Conservation (phyloP, 2,329 filamentous ascomycete genomes). For the Aspergillus calidoustus region DNA sequence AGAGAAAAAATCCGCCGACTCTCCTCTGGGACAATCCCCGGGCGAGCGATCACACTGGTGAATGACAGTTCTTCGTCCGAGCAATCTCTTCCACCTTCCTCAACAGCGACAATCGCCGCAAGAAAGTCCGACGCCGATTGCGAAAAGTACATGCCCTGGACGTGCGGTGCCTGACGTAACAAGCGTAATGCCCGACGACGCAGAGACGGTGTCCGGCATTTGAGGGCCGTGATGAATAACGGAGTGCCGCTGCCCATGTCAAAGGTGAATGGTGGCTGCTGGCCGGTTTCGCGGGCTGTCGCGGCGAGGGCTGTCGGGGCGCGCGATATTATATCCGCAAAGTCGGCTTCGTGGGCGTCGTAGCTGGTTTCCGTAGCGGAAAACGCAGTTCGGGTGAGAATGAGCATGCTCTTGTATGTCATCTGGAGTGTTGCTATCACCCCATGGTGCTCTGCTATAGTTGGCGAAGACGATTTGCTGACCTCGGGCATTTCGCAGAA, state of each 20-base stretch:
- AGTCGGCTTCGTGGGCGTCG: slow-evolving; percentile 20
- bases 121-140: slow-evolving; percentile 25
- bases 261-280: slow-evolving; percentile 29
- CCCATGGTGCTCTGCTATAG: background rate
- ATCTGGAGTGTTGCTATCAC: slow-evolving; percentile 12
- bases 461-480: background rate
- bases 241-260: slow-evolving; percentile 28
- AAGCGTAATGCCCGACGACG: slow-evolving; percentile 29
- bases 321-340: slow-evolving; percentile 3
- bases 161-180: slow-evolving; percentile 24
- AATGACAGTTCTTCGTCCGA: background rate
- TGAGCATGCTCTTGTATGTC: slow-evolving; percentile 16
- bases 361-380: slow-evolving; percentile 21
- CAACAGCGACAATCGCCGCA: slow-evolving; percentile 21
- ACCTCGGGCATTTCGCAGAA: background rate
- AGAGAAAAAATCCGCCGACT: slow-evolving; percentile 1
- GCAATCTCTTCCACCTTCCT: background rate
- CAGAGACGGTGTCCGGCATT: slow-evolving; percentile 30
- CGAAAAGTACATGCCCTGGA: slow-evolving; percentile 33
- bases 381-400: slow-evolving; percentile 22
- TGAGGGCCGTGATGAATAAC: slow-evolving; percentile 28
- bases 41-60: background rate
- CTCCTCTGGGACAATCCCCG: background rate
- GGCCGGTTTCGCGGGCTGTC: slow-evolving; percentile 13
- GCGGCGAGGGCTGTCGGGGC: slow-evolving; percentile 11